phyloP scores from a whole-genome alignment of 1,284 basidiomycete species.

The Mycena citricolor region DNA sequence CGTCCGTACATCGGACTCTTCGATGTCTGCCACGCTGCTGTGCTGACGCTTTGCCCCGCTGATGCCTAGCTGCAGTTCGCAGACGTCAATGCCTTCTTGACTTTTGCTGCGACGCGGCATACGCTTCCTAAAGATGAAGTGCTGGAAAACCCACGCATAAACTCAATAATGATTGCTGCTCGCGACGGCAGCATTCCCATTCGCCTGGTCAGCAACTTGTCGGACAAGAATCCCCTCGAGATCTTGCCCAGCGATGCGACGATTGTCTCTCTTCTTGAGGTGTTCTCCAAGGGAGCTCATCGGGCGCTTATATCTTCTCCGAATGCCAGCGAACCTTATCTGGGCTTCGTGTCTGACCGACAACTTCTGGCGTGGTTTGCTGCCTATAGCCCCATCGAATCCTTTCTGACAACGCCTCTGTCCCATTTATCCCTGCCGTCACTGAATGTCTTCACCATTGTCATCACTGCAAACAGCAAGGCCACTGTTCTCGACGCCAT shows the following conservation, averaged over 20 bases:
- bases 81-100: constrained; percentile 80
- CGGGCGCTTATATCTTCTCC: constrained; percentile 44
- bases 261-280: constrained; percentile 57
- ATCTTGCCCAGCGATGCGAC: constrained; percentile 61
- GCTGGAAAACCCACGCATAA: constrained; percentile 54
- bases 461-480: constrained; percentile 57
- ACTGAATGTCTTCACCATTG: constrained; percentile 57
- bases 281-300: constrained; percentile 70
- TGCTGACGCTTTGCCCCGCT: constrained; percentile 1
- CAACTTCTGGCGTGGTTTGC: constrained; percentile 64
- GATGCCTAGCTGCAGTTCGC: constrained; percentile 53
- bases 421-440: constrained; percentile 61
- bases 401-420: constrained; percentile 58
- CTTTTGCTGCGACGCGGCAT: constrained; percentile 74
- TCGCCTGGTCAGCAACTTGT: constrained; percentile 73
- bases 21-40: constrained; percentile 53
- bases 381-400: constrained; percentile 45
- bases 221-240: constrained; percentile 77
- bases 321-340: constrained; percentile 39
- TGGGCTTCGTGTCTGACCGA: constrained; percentile 63
- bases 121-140: constrained; percentile 60
- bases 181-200: constrained; percentile 70
- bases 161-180: constrained; percentile 70
- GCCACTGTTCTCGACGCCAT: constrained; percentile 71
- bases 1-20: constrained; percentile 63